These are phyloP conservation scores for Hebeloma cylindrosporum DNA, from an alignment of 768 basidiomycete species.

Conservation along the genomic window DNA sequence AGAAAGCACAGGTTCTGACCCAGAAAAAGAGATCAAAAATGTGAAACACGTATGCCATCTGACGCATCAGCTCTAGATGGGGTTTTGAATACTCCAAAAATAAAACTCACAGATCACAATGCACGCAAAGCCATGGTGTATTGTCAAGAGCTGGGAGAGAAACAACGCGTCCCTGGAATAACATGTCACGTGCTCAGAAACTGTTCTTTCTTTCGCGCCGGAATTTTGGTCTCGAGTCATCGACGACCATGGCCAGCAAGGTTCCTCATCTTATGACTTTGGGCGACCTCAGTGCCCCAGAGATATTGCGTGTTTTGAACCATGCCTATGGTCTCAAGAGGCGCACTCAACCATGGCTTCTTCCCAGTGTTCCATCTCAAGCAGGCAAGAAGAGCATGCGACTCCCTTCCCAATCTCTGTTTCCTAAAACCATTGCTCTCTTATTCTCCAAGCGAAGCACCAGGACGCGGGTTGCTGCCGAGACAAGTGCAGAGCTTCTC, in stretches of 20 bases:
- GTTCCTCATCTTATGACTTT: slow-evolving; percentile 82
- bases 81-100: no score
- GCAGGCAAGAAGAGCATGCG: slow-evolving; percentile 38
- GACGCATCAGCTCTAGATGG: no score
- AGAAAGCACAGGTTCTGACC: no score
- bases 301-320: slow-evolving; percentile 65
- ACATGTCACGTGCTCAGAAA: no score
- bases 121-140: no score
- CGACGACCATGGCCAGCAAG: slow-evolving; percentile 19
- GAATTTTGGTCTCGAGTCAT: background rate
- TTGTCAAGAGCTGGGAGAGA: no score
- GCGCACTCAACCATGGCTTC: slow-evolving; percentile 64
- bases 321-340: slow-evolving; percentile 69
- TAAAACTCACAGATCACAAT: no score
- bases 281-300: slow-evolving; percentile 78
- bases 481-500: slow-evolving; percentile 75
- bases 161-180: no score
- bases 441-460: slow-evolving; percentile 94
- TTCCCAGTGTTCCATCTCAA: slow-evolving; percentile 40
- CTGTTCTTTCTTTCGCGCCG: slow-evolving; percentile 1
- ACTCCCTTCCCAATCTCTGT: slow-evolving; percentile 72
- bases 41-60: no score
- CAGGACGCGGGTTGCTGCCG: slow-evolving; percentile 84
- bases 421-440: slow-evolving; percentile 83
- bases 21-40: no score